Percentiles rank a stretch among this genome's conserved stretches.
Evolutionary conservation across 345 rosid species (phyloP).

Genomic region (Camelina neglecta): DNA sequence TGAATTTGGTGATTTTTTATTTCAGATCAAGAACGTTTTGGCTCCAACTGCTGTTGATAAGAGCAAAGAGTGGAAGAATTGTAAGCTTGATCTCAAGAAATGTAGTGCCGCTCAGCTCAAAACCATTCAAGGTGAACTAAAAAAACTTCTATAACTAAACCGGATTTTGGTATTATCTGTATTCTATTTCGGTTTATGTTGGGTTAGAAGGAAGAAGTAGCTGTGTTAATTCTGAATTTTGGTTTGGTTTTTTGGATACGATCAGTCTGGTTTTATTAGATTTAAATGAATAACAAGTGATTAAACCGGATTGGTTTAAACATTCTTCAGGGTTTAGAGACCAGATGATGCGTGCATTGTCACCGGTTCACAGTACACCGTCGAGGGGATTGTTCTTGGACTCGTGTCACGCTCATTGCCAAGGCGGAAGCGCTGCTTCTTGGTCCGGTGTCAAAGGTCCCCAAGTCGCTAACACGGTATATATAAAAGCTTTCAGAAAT

Average conservation of each 20-base stretch:
- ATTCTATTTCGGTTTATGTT: background rate
- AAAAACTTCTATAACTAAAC: background rate
- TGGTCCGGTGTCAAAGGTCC: constrained; percentile 76
- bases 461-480: constrained; percentile 58
- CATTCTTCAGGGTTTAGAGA: constrained; percentile 58
- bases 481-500: background rate
- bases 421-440: constrained; percentile 65
- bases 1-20: background rate
- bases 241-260: background rate
- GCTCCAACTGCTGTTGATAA: constrained; percentile 81
- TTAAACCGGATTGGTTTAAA: constrained; percentile 29
- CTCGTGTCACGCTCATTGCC: constrained; percentile 90
- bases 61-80: constrained; percentile 63
- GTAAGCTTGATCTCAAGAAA: constrained; percentile 67
- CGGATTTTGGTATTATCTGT: background rate
- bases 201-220: background rate
- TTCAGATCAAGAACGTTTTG: constrained; percentile 76
- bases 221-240: background rate
- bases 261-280: background rate
- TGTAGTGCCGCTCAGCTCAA: constrained; percentile 67
- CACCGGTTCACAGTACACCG: constrained; percentile 51
- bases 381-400: constrained; percentile 77
- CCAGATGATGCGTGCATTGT: constrained; percentile 62
- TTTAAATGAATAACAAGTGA: background rate
- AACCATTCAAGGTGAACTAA: constrained; percentile 64